Evolutionary conservation across 176 grass and related monocot species (phyloP), one percentile per base, ranked within the genome.

Genomic region (Raddia distichophylla): DNA sequence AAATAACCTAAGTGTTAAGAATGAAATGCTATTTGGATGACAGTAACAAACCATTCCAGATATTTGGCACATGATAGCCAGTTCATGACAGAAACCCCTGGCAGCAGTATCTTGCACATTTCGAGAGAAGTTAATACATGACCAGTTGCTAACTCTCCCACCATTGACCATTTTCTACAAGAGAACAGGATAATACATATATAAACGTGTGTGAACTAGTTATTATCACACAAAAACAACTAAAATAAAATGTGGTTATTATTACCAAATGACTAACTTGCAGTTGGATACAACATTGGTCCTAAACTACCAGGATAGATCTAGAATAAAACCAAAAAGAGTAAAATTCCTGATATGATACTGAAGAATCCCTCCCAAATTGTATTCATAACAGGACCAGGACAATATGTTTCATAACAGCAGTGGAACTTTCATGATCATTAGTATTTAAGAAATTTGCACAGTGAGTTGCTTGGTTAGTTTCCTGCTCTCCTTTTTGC

Each of bases 91-190:
- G 74, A 97, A 97, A 63, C 35, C 82, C 73, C 91, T 90, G 19
- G 94, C 89, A 51, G 86, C 89, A 76, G 34, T 93, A 80, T 91
- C 91, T 93, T 93, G 94, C 34, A 93, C 91, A 73, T 78, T 91
- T 32, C 90, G 72, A 37, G 94, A 91, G 79, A 97, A 97, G 69
- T 93, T 93, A 40, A 97, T 93, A 48, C 91, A 93, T 18, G 79
- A 60, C 94, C 94, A 97, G 80, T 82, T 81, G 82, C 56, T 87
- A 33, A 97, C 94, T 77, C 81, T 87, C 22, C 86, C 91, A 65
- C 94, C 91, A 87, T 93, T 93, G 34, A 89, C 91, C 94, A 97
- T 93, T 97, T 90, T 97, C 94, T 97, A 73, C 44, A 55, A 64
- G 32, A 69, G 37, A 74, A 88, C 73, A 82, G 76, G 50, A 17